phyloP scores from a whole-genome alignment of 2,329 filamentous ascomycete species.

The Fonsecaea erecta region DNA sequence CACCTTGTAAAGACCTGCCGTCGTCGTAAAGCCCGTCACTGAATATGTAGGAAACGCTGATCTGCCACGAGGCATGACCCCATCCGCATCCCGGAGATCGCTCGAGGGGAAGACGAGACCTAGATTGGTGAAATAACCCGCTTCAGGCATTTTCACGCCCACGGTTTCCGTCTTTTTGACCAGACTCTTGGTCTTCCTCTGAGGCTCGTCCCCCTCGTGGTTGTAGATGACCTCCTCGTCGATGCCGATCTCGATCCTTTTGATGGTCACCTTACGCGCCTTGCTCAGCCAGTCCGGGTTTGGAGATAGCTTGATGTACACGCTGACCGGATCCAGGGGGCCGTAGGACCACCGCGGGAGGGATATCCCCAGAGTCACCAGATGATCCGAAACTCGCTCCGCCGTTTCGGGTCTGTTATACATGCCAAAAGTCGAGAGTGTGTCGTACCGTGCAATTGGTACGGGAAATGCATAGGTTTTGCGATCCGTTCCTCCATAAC shows the following conservation, averaged over 20 bases:
- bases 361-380: slow-evolving; percentile 89
- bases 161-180: slow-evolving; percentile 82
- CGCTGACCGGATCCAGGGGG: slow-evolving; percentile 89
- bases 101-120: slow-evolving; percentile 89
- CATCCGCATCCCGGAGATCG: slow-evolving; percentile 83
- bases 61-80: slow-evolving; percentile 82
- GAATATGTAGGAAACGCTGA: slow-evolving; percentile 87
- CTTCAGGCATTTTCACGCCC: slow-evolving; percentile 82
- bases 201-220: slow-evolving; percentile 93
- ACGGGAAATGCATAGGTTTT: slow-evolving; percentile 91
- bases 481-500: slow-evolving; percentile 84
- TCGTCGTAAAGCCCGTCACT: slow-evolving; percentile 89
- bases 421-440: slow-evolving; percentile 97
- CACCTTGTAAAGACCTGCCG: slow-evolving; percentile 94
- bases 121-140: slow-evolving; percentile 90
- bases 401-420: slow-evolving; percentile 95
- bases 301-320: slow-evolving; percentile 91
- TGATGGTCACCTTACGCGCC: slow-evolving; percentile 87
- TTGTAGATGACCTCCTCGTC: slow-evolving; percentile 99
- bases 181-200: slow-evolving; percentile 84
- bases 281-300: slow-evolving; percentile 91
- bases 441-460: slow-evolving; percentile 91
- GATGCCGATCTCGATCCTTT: slow-evolving; percentile 89
- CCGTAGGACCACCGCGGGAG: slow-evolving; percentile 96
- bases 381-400: slow-evolving; percentile 82